Percentiles rank a stretch among this genome's conserved stretches.
Evolutionary conservation across 2,329 filamentous ascomycete species (phyloP).

Genomic region (Aureobasidium sp.): DNA sequence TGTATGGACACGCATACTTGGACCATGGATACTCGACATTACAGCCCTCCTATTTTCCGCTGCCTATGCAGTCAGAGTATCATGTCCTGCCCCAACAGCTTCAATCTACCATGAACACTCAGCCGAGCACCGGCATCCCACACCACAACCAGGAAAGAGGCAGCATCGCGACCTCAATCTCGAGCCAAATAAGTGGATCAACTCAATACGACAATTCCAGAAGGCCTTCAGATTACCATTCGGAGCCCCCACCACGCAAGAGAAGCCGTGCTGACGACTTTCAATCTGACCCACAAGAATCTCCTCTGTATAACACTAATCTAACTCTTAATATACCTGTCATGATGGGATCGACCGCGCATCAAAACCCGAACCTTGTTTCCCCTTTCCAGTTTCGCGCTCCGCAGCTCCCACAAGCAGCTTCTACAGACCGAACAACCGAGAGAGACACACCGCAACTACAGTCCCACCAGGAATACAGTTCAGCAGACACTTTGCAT

Average conservation of each 20-base stretch:
- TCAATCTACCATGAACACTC: neutral
- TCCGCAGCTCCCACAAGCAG: neutral
- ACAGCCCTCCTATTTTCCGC: neutral
- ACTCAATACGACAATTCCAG: neutral
- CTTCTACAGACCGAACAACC: neutral
- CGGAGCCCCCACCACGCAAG: constrained; percentile 5
- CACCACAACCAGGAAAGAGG: neutral
- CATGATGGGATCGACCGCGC: neutral
- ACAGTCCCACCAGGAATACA: neutral
- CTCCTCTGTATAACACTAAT: neutral
- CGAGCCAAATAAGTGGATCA: neutral
- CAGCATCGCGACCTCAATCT: neutral
- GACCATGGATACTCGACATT: neutral
- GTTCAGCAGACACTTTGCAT: neutral
- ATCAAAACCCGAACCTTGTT: neutral
- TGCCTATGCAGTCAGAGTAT: neutral
- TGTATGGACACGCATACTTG: neutral
- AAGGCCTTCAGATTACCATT: neutral
- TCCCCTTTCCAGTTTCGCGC: constrained; percentile 7
- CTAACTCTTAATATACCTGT: neutral
- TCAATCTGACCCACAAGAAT: neutral
- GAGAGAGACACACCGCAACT: neutral
- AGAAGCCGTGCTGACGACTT: constrained; percentile 8
- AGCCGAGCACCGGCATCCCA: neutral
- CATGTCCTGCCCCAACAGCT: neutral